Percentiles rank a stretch among this genome's conserved stretches.
Conservation (phyloP, 2,329 filamentous ascomycete species). For the Tolypocladium ophioglossoides region DNA sequence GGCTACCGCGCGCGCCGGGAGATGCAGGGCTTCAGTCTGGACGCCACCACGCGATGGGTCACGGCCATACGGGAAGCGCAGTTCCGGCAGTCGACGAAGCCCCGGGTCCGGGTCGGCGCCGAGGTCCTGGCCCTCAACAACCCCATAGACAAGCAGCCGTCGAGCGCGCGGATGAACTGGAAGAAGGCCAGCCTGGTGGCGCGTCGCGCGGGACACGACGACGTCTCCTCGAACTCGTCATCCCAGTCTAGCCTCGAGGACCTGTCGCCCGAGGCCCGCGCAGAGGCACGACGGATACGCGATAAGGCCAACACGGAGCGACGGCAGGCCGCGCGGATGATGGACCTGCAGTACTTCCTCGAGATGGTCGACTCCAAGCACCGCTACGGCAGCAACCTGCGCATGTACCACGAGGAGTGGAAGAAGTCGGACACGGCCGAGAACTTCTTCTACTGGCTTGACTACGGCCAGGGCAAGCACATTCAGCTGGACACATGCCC, state of each 20-base stretch:
- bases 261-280: conserved; percentile 25
- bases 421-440: conserved; percentile 65
- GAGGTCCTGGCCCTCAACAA: conserved; percentile 7
- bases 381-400: conserved; percentile 73
- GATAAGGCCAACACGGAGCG: conserved; percentile 43
- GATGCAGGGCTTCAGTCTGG: conserved; percentile 56
- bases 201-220: conserved; percentile 60
- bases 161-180: conserved; percentile 58
- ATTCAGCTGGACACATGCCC: conserved; percentile 64
- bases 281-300: conserved; percentile 26
- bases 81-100: conserved; percentile 39
- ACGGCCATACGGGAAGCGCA: conserved; percentile 51
- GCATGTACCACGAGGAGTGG: conserved; percentile 78
- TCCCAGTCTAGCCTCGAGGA: neutral
- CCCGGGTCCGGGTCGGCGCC: conserved; percentile 21
- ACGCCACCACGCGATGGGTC: conserved; percentile 61
- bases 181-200: conserved; percentile 62
- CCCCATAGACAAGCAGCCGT: conserved; percentile 9
- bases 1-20: conserved; percentile 66
- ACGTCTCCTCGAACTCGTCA: conserved; percentile 18
- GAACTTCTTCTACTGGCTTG: conserved; percentile 93
- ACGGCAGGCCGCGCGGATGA: conserved; percentile 60
- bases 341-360: conserved; percentile 77
- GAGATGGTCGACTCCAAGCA: conserved; percentile 84
- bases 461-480: conserved; percentile 63